Conservation (phyloP, 805 yeast species). For the Candida qinlingensis region DNA sequence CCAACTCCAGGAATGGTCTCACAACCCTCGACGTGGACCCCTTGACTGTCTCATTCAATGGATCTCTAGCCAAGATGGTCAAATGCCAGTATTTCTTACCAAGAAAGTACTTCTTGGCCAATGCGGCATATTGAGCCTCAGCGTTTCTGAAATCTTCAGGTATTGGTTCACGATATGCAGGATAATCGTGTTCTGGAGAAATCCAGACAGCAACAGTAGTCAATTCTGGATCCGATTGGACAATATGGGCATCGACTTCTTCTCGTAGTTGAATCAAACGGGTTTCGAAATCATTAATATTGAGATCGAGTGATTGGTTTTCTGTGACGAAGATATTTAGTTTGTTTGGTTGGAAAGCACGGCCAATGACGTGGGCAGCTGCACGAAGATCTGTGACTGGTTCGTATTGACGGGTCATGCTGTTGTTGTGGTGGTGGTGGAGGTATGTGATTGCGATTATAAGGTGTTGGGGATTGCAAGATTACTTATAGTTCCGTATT, state of each 20-base stretch:
- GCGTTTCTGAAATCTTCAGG: conserved; percentile 2
- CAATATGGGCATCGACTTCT: conserved; percentile 9
- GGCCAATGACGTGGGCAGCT: conserved; percentile 15
- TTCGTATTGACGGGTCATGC: background rate
- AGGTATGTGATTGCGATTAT: too few relatives aligned
- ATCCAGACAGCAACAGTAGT: conserved; percentile 19
- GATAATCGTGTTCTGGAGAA: conserved; percentile 12
- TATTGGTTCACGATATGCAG: conserved; percentile 6
- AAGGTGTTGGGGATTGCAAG: too few relatives aligned
- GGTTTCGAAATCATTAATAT: conserved; percentile 10
- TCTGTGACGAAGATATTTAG: conserved; percentile 15
- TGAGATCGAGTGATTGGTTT: conserved; percentile 10
- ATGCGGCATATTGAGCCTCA: conserved; percentile 2
- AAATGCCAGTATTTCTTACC: conserved; percentile 10
- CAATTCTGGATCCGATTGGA: conserved; percentile 7
- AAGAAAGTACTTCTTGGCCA: conserved; percentile 3
- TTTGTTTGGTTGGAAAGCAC: conserved; percentile 17
- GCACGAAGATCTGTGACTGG: conserved; percentile 8
- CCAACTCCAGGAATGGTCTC: conserved; percentile 9
- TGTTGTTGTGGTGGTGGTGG: too few relatives aligned
- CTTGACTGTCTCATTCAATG: background rate
- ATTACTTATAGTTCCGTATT: too few relatives aligned
- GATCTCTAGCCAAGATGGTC: conserved; percentile 9
- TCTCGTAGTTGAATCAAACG: conserved; percentile 14
- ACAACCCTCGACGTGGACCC: conserved; percentile 11